A percentile compares a stretch with the other conserved stretches of the same genome.
Evolutionary conservation across 2,329 filamentous ascomycete genomes (phyloP).

Genomic region (Fusarium odoratissimum): DNA sequence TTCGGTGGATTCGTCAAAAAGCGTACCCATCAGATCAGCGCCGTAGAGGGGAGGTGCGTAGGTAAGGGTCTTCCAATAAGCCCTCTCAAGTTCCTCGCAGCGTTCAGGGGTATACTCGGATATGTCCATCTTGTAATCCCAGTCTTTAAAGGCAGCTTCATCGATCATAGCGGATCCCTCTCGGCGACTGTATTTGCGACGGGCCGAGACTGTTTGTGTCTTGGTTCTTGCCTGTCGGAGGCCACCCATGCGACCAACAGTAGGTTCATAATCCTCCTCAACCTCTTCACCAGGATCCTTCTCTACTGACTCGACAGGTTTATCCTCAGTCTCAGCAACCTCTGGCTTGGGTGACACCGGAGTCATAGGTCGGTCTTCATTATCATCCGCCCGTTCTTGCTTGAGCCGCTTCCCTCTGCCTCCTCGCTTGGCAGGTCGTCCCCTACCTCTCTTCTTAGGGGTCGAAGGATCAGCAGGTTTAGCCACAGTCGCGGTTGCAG

Average conservation of each 20-base stretch:
- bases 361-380: constrained; percentile 68
- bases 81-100: constrained; percentile 92
- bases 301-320: constrained; percentile 62
- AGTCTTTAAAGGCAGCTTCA: constrained; percentile 89
- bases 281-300: constrained; percentile 58
- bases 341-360: constrained; percentile 66
- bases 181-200: constrained; percentile 85
- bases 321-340: constrained; percentile 44
- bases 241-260: constrained; percentile 61
- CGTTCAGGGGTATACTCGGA: constrained; percentile 91
- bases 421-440: constrained; percentile 52
- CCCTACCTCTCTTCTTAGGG: constrained; percentile 55
- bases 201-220: constrained; percentile 83
- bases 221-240: constrained; percentile 65
- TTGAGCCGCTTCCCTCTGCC: constrained; percentile 54
- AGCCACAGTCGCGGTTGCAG: constrained; percentile 48
- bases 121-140: constrained; percentile 88
- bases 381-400: constrained; percentile 52
- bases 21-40: constrained; percentile 93
- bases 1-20: constrained; percentile 88
- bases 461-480: constrained; percentile 49
- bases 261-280: constrained; percentile 55
- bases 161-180: constrained; percentile 85
- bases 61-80: constrained; percentile 97
- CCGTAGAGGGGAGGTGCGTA: constrained; percentile 96